Evolutionary conservation across 257 asterid species (phyloP), one percentile per base, ranked within the genome.

Genomic region (Solanum pinnatisectum): DNA sequence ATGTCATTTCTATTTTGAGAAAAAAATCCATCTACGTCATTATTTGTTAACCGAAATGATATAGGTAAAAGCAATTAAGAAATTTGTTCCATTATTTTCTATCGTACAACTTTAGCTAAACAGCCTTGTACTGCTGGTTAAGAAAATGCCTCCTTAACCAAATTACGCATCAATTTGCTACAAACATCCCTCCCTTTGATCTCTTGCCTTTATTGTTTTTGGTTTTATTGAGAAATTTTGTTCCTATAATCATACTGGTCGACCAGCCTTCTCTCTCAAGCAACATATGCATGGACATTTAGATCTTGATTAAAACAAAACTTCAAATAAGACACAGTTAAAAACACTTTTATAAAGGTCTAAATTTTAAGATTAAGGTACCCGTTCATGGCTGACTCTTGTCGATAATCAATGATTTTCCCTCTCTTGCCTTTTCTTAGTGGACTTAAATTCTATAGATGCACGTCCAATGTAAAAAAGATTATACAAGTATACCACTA

Each of bases 351-450:
- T 10, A n/a, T 40, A 85, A 83, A 32, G 85, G 71, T 86, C 35
- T 59, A 35, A 49, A 44, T 74, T 14, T 37, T 37, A 86, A 88
- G 87, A 49, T 25, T 25, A 79, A 44, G 87, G 87, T 85, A 85
- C 37, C 86, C 72, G 67, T 85, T 86, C 23, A 83, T 81, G 90
- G 81, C 83, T 87, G 67, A 83, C 72, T 71, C 44, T 5, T 88
- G 87, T 72, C 40, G 9, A 87, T n/a, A 8, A 56, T 37, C 33
- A 11, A 37, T 1, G 56, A 27, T 40, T 6, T 44, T 49, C 67
- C 27, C 13, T 74, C 20, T 36, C 27, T 32, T 22, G 8, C 85
- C 79, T 90, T 89, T 91, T 88, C 89, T 44, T 93, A 93, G 84
- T 84, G 79, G 20, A 23, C 36, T 33, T 33, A 32, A 8, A 16